phyloP scores from a whole-genome alignment of 768 basidiomycete species.

The Jaapia argillacea region DNA sequence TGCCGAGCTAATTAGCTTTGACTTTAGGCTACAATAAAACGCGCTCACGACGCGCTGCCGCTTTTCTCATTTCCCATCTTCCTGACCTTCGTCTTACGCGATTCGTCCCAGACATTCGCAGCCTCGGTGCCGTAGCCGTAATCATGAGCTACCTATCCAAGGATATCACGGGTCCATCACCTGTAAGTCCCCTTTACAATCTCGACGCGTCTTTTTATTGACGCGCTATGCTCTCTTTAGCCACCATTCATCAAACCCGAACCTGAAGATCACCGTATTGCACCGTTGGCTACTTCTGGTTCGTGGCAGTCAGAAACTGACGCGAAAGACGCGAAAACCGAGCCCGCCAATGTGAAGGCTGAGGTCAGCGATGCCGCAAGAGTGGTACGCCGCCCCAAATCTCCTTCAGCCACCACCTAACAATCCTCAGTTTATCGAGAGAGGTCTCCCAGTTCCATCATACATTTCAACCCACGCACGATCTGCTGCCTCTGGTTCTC shows the following conservation, averaged over 20 bases:
- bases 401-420: background rate
- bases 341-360: conserved; percentile 18
- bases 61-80: background rate
- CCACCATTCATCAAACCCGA: conserved; percentile 20
- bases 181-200: background rate
- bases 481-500: background rate
- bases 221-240: background rate
- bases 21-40: background rate
- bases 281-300: conserved; percentile 5
- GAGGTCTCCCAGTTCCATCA: conserved; percentile 17
- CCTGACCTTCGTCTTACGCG: background rate
- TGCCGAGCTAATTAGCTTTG: background rate
- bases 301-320: conserved; percentile 4
- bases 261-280: conserved; percentile 15
- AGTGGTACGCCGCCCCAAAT: conserved; percentile 12
- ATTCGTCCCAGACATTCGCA: background rate
- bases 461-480: conserved; percentile 7
- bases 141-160: no score
- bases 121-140: no score
- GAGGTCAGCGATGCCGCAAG: conserved; percentile 20
- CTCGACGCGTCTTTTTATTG: background rate
- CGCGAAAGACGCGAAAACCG: no score
- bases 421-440: conserved; percentile 14
- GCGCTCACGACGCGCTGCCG: background rate
- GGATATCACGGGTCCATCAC: background rate